Conservation (phyloP, 139 green algal species). For the Chlorella sorokiniana region DNA sequence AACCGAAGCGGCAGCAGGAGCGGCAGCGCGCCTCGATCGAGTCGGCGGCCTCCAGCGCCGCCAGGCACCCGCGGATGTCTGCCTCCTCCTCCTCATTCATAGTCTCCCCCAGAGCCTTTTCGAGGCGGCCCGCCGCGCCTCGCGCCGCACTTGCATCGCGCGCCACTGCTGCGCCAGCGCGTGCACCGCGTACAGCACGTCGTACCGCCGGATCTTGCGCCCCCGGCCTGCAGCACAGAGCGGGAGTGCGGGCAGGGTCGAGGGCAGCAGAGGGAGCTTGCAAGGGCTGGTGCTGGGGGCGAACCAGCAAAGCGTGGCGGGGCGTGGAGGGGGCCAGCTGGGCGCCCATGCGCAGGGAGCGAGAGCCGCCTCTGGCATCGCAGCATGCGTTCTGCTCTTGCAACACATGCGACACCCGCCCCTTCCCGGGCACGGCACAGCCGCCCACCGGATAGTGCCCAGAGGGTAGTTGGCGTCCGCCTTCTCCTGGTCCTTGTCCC, state of each 20-base stretch:
- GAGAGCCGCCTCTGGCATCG: too few species aligned
- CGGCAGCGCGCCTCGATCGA: constrained; percentile 38
- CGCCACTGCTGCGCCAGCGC: constrained; percentile 41
- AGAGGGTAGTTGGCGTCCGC: background rate
- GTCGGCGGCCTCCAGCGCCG: constrained; percentile 29
- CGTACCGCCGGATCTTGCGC: constrained; percentile 78
- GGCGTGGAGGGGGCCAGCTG: too few species aligned
- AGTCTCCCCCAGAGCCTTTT: constrained; percentile 31
- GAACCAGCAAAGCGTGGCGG: too few species aligned
- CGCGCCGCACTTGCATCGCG: constrained; percentile 43
- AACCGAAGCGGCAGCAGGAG: background rate
- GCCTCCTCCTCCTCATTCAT: constrained; percentile 13
- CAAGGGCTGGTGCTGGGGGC: background rate
- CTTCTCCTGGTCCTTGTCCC: background rate
- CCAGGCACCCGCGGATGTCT: constrained; percentile 36
- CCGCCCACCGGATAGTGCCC: constrained; percentile 5
- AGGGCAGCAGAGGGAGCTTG: background rate
- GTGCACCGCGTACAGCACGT: constrained; percentile 70
- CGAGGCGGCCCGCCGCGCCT: constrained; percentile 32
- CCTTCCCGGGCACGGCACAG: too few species aligned
- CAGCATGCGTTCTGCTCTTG: background rate
- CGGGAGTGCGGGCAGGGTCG: constrained; percentile 54
- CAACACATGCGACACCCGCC: background rate
- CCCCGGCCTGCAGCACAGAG: too few species aligned
- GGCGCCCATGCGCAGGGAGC: too few species aligned